Conservation (phyloP, 2,329 filamentous ascomycete genomes). For the Graphilbum fragrans region DNA sequence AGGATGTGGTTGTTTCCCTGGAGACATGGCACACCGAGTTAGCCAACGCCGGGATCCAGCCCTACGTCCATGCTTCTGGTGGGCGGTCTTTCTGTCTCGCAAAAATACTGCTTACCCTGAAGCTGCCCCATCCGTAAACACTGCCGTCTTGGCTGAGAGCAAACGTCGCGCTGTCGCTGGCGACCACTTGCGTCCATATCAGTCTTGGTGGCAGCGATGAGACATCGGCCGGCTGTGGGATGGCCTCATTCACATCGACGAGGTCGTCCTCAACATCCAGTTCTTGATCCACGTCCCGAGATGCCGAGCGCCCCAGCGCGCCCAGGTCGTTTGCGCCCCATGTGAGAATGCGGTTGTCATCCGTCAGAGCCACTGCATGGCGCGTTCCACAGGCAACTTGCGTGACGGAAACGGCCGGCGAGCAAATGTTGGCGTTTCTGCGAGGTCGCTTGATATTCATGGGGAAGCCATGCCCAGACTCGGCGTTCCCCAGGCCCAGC, state of each 20-base stretch:
- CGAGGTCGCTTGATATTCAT: conserved; percentile 67
- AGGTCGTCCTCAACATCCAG: conserved; percentile 37
- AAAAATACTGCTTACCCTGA: conserved; percentile 34
- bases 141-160: conserved; percentile 62
- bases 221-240: conserved; percentile 46
- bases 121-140: conserved; percentile 78
- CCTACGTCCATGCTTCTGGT: too few relatives aligned
- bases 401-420: conserved; percentile 52
- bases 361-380: conserved; percentile 66
- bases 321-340: conserved; percentile 86
- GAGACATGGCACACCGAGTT: too few relatives aligned
- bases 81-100: too few relatives aligned
- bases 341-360: conserved; percentile 69
- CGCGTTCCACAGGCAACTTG: conserved; percentile 70
- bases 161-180: conserved; percentile 65
- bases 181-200: conserved; percentile 47
- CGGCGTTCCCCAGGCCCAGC: conserved; percentile 63
- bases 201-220: conserved; percentile 15
- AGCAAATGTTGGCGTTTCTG: conserved; percentile 47
- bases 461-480: conserved; percentile 43
- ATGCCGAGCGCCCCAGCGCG: conserved; percentile 63
- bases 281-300: background rate
- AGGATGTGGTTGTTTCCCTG: conserved; percentile 36
- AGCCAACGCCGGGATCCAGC: too few relatives aligned
- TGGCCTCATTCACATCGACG: conserved; percentile 48